Evolutionary conservation across 129 eudicot genomes (phyloP), one percentile per base, ranked within the genome.

Genomic region (Flaveria bidentis): DNA sequence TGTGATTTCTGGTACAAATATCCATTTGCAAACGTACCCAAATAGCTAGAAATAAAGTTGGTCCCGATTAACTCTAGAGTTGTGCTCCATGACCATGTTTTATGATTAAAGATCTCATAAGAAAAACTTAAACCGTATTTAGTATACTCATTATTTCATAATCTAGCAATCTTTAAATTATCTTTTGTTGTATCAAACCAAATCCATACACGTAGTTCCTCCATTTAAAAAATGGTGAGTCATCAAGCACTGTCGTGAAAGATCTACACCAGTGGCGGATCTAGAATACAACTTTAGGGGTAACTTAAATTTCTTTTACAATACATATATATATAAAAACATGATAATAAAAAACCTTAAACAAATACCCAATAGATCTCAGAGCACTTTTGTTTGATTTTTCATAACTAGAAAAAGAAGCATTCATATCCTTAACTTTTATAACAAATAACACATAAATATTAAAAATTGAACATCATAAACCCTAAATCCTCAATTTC

Each of bases 31-130:
- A 71, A 71, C n/a, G 23, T 33, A 51, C 63, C 46, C 2, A 39
- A 7, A 25, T 15, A 0, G 57, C 62, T 14, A 11, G 15, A 14
- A 46, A 69, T 12, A 1, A 2, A 2, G 13, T 44, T 25, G 30
- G 10, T 4, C 5, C n/a, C 6, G 30, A 1, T 13, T 46, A 68
- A 12, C 30, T 22, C 36, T 14, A 6, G 16, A 15, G 7, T n/a
- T 33, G 6, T 18, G 13, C 50, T 20, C 52, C 76, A 72, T 72
- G 65, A 72, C 76, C 46, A 25, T 15, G 25, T 10, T 72, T 72
- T 72, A 52, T 50, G 28, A 9, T 20, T 53, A 22, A 52, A 53
- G 12, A 53, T 33, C 39, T 33, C 65, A 7, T 72, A 50, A 17
- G 45, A 72, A 53, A n/a, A 30, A 9, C 2, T 17, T 10, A 1